phyloP scores from a whole-genome alignment of 164 flowering plant species.

The Stephania cephalantha region DNA sequence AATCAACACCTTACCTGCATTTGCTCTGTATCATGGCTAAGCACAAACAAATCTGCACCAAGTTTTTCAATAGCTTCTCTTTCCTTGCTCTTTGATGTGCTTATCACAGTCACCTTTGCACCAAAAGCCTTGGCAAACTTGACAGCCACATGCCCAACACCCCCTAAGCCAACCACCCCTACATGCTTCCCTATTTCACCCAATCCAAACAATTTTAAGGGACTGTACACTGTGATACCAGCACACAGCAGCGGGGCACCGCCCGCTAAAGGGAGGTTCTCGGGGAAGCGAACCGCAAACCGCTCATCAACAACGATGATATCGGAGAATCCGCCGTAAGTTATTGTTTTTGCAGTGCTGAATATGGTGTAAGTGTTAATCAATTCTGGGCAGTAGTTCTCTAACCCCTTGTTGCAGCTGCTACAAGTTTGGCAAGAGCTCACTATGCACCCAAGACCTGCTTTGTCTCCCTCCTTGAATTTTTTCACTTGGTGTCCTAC shows the following conservation, averaged over 20 bases:
- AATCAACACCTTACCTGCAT: slow-evolving; percentile 27
- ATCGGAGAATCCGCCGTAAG: slow-evolving; percentile 46
- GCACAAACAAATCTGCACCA: slow-evolving; percentile 43
- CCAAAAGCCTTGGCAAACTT: slow-evolving; percentile 55
- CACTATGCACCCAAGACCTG: slow-evolving; percentile 55
- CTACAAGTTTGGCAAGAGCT: slow-evolving; percentile 41
- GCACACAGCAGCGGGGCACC: slow-evolving; percentile 29
- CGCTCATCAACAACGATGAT: slow-evolving; percentile 31
- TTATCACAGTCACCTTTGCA: slow-evolving; percentile 41
- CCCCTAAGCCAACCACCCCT: slow-evolving; percentile 51
- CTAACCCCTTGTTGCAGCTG: slow-evolving; percentile 28
- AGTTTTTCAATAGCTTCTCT: slow-evolving; percentile 35
- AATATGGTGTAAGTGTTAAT: slow-evolving; percentile 25
- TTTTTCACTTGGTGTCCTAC: slow-evolving; percentile 45
- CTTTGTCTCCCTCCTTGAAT: slow-evolving; percentile 47
- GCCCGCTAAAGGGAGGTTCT: slow-evolving; percentile 15
- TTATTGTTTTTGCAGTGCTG: slow-evolving; percentile 33
- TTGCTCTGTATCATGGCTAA: slow-evolving; percentile 32
- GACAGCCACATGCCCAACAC: slow-evolving; percentile 50
- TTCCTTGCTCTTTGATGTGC: slow-evolving; percentile 37
- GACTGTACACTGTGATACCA: slow-evolving; percentile 52
- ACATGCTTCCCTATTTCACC: slow-evolving; percentile 30
- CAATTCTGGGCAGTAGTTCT: slow-evolving; percentile 42
- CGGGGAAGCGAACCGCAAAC: slow-evolving; percentile 32
- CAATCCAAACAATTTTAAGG: slow-evolving; percentile 35